phyloP scores from a whole-genome alignment of 2,329 filamentous ascomycete species.

The Penicillium sclerotigenum region DNA sequence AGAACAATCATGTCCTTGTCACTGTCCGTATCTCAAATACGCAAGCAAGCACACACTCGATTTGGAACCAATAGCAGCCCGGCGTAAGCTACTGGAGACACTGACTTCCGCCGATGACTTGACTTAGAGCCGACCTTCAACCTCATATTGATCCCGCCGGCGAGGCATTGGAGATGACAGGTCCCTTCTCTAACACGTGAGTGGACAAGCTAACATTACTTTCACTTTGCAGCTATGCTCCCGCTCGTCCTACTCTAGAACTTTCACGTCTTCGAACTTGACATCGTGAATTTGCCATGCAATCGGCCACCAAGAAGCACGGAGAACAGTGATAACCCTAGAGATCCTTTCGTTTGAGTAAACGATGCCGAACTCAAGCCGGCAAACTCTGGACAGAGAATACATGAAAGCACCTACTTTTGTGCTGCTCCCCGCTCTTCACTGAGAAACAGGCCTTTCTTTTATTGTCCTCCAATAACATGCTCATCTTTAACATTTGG shows the following conservation, averaged over 20 bases:
- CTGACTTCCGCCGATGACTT: not conserved
- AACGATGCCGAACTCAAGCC: no score
- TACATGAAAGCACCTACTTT: not conserved
- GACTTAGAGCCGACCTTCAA: not conserved
- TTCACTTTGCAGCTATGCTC: not conserved
- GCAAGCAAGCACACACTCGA: not conserved
- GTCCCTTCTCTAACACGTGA: no score
- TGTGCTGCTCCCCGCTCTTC: not conserved
- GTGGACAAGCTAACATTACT: no score
- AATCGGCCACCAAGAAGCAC: not conserved
- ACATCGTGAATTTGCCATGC: not conserved
- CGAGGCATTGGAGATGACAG: not conserved
- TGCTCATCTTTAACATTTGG: fast-evolving
- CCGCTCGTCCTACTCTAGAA: not conserved
- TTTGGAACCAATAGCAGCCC: not conserved
- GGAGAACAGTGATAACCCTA: not conserved
- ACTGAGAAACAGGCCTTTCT: not conserved
- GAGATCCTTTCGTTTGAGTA: no score
- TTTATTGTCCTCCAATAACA: not conserved
- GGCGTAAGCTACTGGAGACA: not conserved
- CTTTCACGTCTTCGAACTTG: not conserved
- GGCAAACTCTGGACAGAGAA: not conserved
- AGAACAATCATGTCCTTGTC: not conserved
- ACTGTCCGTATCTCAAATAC: not conserved
- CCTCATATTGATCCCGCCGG: no score